Percentiles rank a stretch among this genome's conserved stretches.
These are phyloP conservation scores for Tricharina praecox DNA, from an alignment of 495 filamentous ascomycete species.

Conservation along the genomic window DNA sequence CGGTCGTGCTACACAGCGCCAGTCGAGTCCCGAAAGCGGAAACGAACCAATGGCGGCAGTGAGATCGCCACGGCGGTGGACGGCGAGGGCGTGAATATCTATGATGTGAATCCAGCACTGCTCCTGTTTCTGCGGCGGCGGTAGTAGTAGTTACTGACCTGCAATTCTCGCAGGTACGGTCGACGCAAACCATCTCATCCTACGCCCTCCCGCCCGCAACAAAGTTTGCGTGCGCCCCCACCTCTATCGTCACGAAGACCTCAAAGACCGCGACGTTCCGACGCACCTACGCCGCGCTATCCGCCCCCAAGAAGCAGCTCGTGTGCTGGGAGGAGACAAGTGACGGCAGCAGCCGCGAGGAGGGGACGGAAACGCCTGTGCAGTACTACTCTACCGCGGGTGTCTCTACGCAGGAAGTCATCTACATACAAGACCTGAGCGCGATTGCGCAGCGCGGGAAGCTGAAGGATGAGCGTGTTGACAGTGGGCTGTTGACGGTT, in stretches of 20 bases:
- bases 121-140: no score
- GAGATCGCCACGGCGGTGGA: constrained; percentile 79
- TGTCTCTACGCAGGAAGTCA: constrained; percentile 14
- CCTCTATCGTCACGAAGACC: constrained; percentile 9
- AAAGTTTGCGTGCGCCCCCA: constrained; percentile 23
- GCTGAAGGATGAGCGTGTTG: neutral
- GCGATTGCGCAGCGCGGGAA: constrained; percentile 6
- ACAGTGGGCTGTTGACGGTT: constrained; percentile 14
- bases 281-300: constrained; percentile 23
- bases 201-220: constrained; percentile 24
- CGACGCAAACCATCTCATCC: constrained; percentile 21
- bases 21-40: constrained; percentile 55
- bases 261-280: constrained; percentile 7
- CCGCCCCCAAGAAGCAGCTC: constrained; percentile 18
- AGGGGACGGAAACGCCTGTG: constrained; percentile 12
- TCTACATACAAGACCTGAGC: constrained; percentile 18
- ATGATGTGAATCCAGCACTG: no score
- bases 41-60: constrained; percentile 38
- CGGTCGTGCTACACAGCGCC: constrained; percentile 20
- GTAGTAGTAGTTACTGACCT: no score
- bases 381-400: constrained; percentile 9
- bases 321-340: constrained; percentile 25
- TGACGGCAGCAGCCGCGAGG: constrained; percentile 13
- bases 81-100: constrained; percentile 79
- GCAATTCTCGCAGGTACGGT: constrained; percentile 11